Conservation (phyloP, 768 basidiomycete species). For the Pisolithus marmoratus region DNA sequence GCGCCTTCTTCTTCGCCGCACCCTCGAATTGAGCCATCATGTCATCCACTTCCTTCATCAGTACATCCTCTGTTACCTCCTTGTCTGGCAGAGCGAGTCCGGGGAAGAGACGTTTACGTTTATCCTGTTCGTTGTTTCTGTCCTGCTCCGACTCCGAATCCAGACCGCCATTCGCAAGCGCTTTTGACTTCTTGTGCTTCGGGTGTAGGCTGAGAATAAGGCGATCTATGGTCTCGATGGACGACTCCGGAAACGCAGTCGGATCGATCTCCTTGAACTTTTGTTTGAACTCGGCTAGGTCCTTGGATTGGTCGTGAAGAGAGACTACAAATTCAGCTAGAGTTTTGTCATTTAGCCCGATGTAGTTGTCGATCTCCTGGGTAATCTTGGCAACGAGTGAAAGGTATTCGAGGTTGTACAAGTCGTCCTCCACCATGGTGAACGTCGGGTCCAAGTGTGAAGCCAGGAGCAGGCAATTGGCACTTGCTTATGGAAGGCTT, state of each 20-base stretch:
- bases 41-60: conserved; percentile 87
- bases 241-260: conserved; percentile 75
- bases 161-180: conserved; percentile 32
- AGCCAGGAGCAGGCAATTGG: too few species aligned
- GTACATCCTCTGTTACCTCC: conserved; percentile 64
- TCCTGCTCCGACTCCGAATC: conserved; percentile 24
- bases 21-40: conserved; percentile 72
- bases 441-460: not conserved
- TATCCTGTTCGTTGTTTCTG: conserved; percentile 54
- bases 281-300: conserved; percentile 72
- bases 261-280: conserved; percentile 75
- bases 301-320: conserved; percentile 80
- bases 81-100: conserved; percentile 80
- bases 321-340: conserved; percentile 93
- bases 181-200: conserved; percentile 67
- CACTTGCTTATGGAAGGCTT: too few species aligned
- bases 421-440: conserved; percentile 63
- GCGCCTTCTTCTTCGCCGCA: conserved; percentile 57
- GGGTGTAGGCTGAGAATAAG: conserved; percentile 93
- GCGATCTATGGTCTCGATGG: conserved; percentile 90
- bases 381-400: conserved; percentile 89
- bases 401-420: conserved; percentile 90
- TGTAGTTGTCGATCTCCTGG: conserved; percentile 89
- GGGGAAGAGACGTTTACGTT: conserved; percentile 83
- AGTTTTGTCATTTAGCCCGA: conserved; percentile 81